phyloP scores from a whole-genome alignment of 768 basidiomycete genomes.

The Cyclocybe cylindracea region DNA sequence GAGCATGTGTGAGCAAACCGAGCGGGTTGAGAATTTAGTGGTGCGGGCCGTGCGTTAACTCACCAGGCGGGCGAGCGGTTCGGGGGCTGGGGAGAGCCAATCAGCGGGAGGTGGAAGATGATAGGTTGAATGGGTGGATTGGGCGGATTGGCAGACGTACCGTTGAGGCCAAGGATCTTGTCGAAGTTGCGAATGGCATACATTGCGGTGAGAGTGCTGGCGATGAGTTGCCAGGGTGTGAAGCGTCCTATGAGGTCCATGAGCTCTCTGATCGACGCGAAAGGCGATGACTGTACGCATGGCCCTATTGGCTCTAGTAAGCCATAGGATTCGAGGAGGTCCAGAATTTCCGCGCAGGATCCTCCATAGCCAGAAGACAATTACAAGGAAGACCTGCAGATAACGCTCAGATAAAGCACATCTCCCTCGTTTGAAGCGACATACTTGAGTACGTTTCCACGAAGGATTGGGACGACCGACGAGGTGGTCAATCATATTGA shows the following conservation, averaged over 20 bases:
- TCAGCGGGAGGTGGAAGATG: conserved; percentile 3
- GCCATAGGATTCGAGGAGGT: conserved; percentile 69
- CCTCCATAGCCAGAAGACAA: conserved; percentile 90
- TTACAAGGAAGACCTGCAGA: conserved; percentile 81
- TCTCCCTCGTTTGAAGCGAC: no score
- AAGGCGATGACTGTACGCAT: conserved; percentile 35
- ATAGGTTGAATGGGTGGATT: conserved; percentile 2
- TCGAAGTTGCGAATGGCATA: conserved; percentile 87
- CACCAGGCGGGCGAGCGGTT: conserved; percentile 88
- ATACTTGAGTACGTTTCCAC: conserved; percentile 87
- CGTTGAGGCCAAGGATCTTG: conserved; percentile 77
- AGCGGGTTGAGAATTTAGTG: neutral
- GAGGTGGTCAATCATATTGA: conserved; percentile 91
- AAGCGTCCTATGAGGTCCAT: conserved; percentile 59
- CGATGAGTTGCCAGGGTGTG: conserved; percentile 95
- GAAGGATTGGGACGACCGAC: conserved; percentile 83
- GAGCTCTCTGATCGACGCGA: neutral
- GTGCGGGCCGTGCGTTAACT: conserved; percentile 26
- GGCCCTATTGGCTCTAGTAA: conserved; percentile 56
- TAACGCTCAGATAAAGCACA: neutral
- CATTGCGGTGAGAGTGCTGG: conserved; percentile 80
- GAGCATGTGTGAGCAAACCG: conserved; percentile 30
- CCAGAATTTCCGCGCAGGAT: conserved; percentile 64
- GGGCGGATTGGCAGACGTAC: conserved; percentile 45
- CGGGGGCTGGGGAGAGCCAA: conserved; percentile 63